Evolutionary conservation across 768 basidiomycete species (phyloP).

Genomic region (Mycena kentingensis): DNA sequence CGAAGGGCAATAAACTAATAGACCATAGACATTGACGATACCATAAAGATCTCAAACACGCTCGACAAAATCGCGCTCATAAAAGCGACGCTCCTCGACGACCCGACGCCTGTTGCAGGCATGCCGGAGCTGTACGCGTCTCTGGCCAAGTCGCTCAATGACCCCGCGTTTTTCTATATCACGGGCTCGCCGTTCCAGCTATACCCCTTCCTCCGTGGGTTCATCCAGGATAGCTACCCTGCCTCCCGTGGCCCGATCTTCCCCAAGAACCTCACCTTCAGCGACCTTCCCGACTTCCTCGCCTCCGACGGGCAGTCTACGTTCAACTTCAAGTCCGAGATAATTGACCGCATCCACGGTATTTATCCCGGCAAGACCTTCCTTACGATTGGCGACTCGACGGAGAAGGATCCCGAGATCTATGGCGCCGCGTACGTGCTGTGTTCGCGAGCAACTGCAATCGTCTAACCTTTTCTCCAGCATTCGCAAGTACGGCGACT

Average conservation of each 20-base stretch:
- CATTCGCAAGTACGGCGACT: constrained; percentile 37
- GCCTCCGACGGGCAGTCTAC: too few relatives aligned
- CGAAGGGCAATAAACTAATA: not conserved
- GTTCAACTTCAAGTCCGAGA: constrained; percentile 37
- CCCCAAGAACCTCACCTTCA: constrained; percentile 40
- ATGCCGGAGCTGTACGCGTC: constrained; percentile 48
- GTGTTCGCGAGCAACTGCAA: not conserved
- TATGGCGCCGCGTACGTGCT: constrained; percentile 43
- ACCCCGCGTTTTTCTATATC: constrained; percentile 45
- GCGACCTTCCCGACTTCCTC: constrained; percentile 32
- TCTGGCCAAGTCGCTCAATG: constrained; percentile 36
- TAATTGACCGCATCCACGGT: constrained; percentile 40
- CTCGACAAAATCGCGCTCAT: constrained; percentile 37
- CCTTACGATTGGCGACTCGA: constrained; percentile 46
- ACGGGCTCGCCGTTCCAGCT: constrained; percentile 49
- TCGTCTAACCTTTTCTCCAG: constrained; percentile 22
- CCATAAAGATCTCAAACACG: constrained; percentile 44
- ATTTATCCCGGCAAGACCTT: constrained; percentile 48
- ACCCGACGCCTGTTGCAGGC: constrained; percentile 43
- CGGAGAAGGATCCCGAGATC: constrained; percentile 47
- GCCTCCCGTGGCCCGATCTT: constrained; percentile 41
- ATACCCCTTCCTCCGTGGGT: constrained; percentile 45
- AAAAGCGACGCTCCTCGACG: constrained; percentile 42
- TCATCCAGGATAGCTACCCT: constrained; percentile 39
- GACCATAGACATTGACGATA: constrained; percentile 45